Base-by-base conservation (phyloP, 371 early-diverging fungal genomes). In the Sporodiniella umbellata region DNA sequence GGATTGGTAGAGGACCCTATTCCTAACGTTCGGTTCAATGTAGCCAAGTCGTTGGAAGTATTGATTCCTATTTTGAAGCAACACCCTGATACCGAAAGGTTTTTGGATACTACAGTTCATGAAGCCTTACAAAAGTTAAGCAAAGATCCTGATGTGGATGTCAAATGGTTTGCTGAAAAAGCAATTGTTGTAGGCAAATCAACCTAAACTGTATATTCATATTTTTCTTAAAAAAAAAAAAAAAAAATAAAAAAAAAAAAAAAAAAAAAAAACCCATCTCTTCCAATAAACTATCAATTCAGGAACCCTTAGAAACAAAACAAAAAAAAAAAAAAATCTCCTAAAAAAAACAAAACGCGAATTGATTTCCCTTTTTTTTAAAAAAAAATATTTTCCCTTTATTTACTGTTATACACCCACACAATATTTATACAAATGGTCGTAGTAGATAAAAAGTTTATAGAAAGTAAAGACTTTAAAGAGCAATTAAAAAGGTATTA, bases 1-100 rank as follows among this genome's bases (percentile, higher is more conserved):
- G 78, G 68, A 40, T 79, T 99, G 37, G 86, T 86, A 21, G 75
- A 82, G 28, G 99, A 99, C 66, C 93, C 95, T 11, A 96, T 99
- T 59, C 98, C 99, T 51, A 99, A 99, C 70, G 96, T 99, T 59
- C 89, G 99, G 43, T 99, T 99, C 84, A 99, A 99, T 64, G 96
- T 95, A 3, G 96, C 96, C 48, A 99, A 99, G 66, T 84, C 91
- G 42, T 73, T 95, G 61, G 93, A 93, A 66, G 82, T 83, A 4
- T 61, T 99, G 62, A 79, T 87, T 23, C 91, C 89, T n/a, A 78
- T 92, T 14, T 76, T 96, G 42, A 79, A 78, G 42, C 72, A 75
- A 46, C 74, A 77, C 51, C 65, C 79, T 11, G 84, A 86, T 28
- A 79, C 88, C 1, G 75, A 61, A 7, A 56, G 65, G 7, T 55